Evolutionary conservation across 2,329 filamentous ascomycete genomes (phyloP), one percentile per base, ranked within the genome.

Genomic region (Diaporthe caulivora): DNA sequence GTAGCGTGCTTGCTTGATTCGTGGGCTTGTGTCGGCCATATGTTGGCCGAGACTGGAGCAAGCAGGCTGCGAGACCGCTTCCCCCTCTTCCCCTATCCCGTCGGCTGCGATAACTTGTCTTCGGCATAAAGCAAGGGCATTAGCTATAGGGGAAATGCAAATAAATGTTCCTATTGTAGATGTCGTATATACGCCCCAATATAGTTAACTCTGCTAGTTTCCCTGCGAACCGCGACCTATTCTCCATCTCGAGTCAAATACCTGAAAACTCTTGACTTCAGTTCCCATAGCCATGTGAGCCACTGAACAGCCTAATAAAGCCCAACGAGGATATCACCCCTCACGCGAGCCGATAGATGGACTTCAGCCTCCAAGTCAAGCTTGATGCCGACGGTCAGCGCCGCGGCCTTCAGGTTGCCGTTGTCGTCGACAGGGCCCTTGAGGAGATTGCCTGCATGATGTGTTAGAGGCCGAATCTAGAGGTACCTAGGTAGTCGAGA

Each of bases 351-450:
- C 26, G 89, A 91, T 76, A 91, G 81, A 79, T 92, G 89, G 51
- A 91, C 87, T 79, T 91, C 89, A 15, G 89, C 89, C 79, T 92
- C 89, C 62, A 91, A 81, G 79, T 92, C 90, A 47, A 92, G 84
- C 84, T 92, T 91, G 83, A 91, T 91, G 72, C 89, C 89, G 47
- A 92, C 84, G 77, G 91, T 84, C 60, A 91, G 83, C 1, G 88
- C 89, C 5, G 90, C 88, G 53, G 87, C 81, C 82, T 90, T 91
- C 73, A 88, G 84, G 77, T 89, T 87, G 75, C 90, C 89, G 68
- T 90, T 82, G 47, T 89, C 87, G 75, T 90, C 88, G 47, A 87
- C 86, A 15, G 89, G 85, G 9, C 89, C 89, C 80, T 87, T 88
- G 76, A 91, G 86, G 47, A 91, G 86, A 77, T 86, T 83, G 71